Percentiles rank a stretch among this genome's conserved stretches.
phyloP scores from a whole-genome alignment of 2,329 filamentous ascomycete genomes.

The Fusarium circinatum region DNA sequence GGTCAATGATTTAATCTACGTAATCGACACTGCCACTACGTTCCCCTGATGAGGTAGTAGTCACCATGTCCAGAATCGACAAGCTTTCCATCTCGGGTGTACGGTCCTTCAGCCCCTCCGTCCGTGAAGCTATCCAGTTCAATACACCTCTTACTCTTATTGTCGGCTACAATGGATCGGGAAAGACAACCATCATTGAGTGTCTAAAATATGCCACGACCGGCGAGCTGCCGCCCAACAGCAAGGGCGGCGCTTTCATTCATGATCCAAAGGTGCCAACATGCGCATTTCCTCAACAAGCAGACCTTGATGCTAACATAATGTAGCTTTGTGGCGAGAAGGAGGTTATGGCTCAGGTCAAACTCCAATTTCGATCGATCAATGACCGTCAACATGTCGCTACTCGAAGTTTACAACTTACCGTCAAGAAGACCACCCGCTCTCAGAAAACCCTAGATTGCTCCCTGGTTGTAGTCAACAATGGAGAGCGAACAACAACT shows the following conservation, averaged over 20 bases:
- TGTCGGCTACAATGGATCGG: slow-evolving; percentile 96
- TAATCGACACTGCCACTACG: neutral
- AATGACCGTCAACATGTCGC: slow-evolving; percentile 83
- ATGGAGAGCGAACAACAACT: slow-evolving; percentile 81
- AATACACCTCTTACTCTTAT: slow-evolving; percentile 93
- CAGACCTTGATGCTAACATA: slow-evolving; percentile 11
- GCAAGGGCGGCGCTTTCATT: slow-evolving; percentile 89
- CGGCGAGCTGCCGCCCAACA: slow-evolving; percentile 91
- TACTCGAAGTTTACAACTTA: slow-evolving; percentile 85
- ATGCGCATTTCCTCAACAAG: neutral
- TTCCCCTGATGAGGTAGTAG: slow-evolving; percentile 24
- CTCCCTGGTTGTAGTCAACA: slow-evolving; percentile 77
- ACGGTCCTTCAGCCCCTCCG: slow-evolving; percentile 84
- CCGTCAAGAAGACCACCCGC: slow-evolving; percentile 81
- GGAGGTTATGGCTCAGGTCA: slow-evolving; percentile 90
- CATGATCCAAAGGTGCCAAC: slow-evolving; percentile 85
- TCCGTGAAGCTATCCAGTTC: slow-evolving; percentile 84
- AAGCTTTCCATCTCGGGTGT: slow-evolving; percentile 85
- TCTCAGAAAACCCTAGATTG: slow-evolving; percentile 87
- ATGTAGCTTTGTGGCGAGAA: slow-evolving; percentile 79
- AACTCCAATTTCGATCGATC: slow-evolving; percentile 84
- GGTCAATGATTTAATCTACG: neutral
- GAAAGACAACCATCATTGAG: slow-evolving; percentile 99
- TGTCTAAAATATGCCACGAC: slow-evolving; percentile 98
- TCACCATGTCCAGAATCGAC: slow-evolving; percentile 80